phyloP scores from a whole-genome alignment of 2,329 filamentous ascomycete species.

The Alternaria sp. region DNA sequence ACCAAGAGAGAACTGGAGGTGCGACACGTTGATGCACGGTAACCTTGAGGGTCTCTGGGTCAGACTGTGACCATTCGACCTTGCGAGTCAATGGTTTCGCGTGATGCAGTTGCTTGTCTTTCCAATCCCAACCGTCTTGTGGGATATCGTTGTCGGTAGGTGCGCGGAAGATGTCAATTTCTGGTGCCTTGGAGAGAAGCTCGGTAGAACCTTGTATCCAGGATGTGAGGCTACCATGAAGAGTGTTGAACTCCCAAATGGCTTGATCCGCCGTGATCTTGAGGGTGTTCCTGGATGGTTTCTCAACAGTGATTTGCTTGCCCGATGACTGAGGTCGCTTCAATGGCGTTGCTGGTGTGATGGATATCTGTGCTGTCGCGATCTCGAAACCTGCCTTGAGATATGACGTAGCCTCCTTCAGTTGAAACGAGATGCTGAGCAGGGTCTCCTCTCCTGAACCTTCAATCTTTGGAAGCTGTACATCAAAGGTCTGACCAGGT shows the following conservation, averaged over 20 bases:
- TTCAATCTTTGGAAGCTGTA: slow-evolving; percentile 33
- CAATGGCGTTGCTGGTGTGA: slow-evolving; percentile 22
- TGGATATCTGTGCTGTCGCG: slow-evolving; percentile 44
- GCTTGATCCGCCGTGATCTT: slow-evolving; percentile 35
- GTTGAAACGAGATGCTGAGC: slow-evolving; percentile 40
- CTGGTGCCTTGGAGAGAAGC: slow-evolving; percentile 44
- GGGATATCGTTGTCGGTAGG: slow-evolving; percentile 71
- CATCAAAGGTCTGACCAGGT: slow-evolving; percentile 37
- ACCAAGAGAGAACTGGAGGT: slow-evolving; percentile 68
- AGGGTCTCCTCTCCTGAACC: slow-evolving; percentile 23
- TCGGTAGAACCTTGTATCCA: slow-evolving; percentile 42
- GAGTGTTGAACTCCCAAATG: slow-evolving; percentile 60
- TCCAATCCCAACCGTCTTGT: slow-evolving; percentile 65
- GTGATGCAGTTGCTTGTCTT: slow-evolving; percentile 43
- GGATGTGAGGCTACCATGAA: slow-evolving; percentile 60
- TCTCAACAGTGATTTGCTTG: slow-evolving; percentile 50
- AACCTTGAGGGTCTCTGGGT: slow-evolving; percentile 42
- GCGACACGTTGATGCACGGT: slow-evolving; percentile 60
- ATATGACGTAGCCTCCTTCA: slow-evolving; percentile 44
- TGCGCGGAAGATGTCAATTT: slow-evolving; percentile 68
- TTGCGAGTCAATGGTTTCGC: slow-evolving; percentile 38
- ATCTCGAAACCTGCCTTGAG: slow-evolving; percentile 48
- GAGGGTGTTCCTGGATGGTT: slow-evolving; percentile 28
- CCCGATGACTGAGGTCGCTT: slow-evolving; percentile 47
- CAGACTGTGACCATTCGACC: slow-evolving; percentile 48